phyloP scores from a whole-genome alignment of 169 alveolate species.

The Cryptosporidium sp. region DNA sequence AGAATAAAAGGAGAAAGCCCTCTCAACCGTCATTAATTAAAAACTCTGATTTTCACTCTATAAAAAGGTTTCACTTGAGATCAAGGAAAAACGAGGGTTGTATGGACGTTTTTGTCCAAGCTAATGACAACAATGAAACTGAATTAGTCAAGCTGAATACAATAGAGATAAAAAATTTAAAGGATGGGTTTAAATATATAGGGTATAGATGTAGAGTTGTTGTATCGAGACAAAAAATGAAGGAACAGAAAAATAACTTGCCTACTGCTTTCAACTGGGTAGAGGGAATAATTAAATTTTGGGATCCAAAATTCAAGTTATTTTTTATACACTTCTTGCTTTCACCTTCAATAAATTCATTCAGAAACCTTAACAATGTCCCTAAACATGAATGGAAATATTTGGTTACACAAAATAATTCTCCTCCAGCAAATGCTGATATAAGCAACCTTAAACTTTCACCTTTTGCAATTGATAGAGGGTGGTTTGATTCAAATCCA shows the following conservation, averaged over 20 bases:
- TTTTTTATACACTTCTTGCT: slow-evolving; percentile 58
- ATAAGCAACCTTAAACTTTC: slow-evolving; percentile 31
- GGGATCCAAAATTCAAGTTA: slow-evolving; percentile 70
- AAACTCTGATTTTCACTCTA: neutral
- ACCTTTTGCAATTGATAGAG: slow-evolving; percentile 75
- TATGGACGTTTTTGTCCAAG: slow-evolving; percentile 36
- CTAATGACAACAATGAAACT: neutral
- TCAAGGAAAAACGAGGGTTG: slow-evolving; percentile 11
- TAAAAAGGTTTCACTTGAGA: neutral
- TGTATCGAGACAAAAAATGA: slow-evolving; percentile 44
- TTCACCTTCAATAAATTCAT: slow-evolving; percentile 16
- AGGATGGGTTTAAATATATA: slow-evolving; percentile 67
- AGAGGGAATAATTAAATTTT: slow-evolving; percentile 60
- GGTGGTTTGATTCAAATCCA: slow-evolving; percentile 72
- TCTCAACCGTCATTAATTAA: neutral
- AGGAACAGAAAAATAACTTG: neutral
- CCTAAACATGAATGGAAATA: slow-evolving; percentile 56
- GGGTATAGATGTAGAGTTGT: slow-evolving; percentile 67
- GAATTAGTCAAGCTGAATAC: slow-evolving; percentile 13
- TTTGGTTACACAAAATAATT: slow-evolving; percentile 39
- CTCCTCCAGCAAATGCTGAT: slow-evolving; percentile 34
- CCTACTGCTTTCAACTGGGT: slow-evolving; percentile 62
- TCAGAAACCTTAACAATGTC: neutral
- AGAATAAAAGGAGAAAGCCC: neutral
- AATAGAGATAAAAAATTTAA: slow-evolving; percentile 20